Evolutionary conservation across 345 rosid genomes (phyloP).

Genomic region (Arabidopsis arenosa): DNA sequence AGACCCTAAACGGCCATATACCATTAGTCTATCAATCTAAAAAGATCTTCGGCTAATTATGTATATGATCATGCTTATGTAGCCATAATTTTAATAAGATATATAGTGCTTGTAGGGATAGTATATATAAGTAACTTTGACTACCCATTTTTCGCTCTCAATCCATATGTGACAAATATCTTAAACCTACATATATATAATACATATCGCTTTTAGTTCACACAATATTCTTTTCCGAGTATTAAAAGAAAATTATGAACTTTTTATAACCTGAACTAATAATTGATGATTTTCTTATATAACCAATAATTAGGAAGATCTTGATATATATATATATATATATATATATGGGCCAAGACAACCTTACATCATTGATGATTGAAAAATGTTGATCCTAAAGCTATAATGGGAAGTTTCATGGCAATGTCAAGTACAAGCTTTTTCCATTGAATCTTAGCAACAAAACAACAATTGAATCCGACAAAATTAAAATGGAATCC

Average conservation of each 20-base stretch:
- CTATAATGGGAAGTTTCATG: conserved; percentile 32
- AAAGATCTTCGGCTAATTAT: not conserved
- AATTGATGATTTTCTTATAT: not conserved
- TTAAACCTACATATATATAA: too few relatives aligned
- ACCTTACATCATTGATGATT: conserved; percentile 23
- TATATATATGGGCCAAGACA: conserved; percentile 7
- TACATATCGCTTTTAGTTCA: too few relatives aligned
- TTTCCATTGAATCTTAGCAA: conserved; percentile 26
- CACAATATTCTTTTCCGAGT: not conserved
- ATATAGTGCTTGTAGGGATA: too few relatives aligned
- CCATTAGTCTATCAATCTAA: not conserved
- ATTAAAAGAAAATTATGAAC: not conserved
- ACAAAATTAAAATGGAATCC: conserved; percentile 22
- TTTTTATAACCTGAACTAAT: not conserved
- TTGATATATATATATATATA: too few relatives aligned
- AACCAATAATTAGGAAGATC: conserved; percentile 23
- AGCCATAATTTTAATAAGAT: too few relatives aligned
- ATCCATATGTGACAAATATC: too few relatives aligned
- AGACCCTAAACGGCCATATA: not conserved
- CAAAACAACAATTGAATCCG: conserved; percentile 27
- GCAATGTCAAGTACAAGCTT: conserved; percentile 22
- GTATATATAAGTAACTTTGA: too few relatives aligned
- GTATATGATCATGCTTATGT: too few relatives aligned
- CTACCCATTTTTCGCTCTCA: too few relatives aligned
- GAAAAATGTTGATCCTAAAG: not conserved